Conservation (phyloP, 768 basidiomycete genomes). For the Lentinula raphanica region DNA sequence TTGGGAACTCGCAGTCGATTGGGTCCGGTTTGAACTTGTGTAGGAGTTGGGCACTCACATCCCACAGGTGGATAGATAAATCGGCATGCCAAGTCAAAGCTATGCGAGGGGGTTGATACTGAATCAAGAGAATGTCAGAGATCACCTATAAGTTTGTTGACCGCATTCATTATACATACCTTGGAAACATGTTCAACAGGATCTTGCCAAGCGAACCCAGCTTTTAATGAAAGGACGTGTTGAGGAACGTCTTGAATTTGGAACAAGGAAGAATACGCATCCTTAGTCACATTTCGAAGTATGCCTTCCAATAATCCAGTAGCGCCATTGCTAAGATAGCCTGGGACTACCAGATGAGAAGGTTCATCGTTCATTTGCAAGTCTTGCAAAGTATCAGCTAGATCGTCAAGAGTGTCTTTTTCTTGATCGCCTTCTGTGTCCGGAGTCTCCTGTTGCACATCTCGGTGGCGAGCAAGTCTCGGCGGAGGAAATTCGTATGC, state of each 20-base stretch:
- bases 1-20: conserved; percentile 59
- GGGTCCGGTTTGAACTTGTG: conserved; percentile 40
- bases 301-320: conserved; percentile 36
- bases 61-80: conserved; percentile 64
- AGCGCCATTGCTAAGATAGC: conserved; percentile 29
- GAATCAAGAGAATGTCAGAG: neutral
- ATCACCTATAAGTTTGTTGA: too few relatives aligned
- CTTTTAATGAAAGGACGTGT: conserved; percentile 35
- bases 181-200: conserved; percentile 52
- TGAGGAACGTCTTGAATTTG: conserved; percentile 13
- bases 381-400: conserved; percentile 36
- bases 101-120: conserved; percentile 63
- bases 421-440: conserved; percentile 8
- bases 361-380: conserved; percentile 36
- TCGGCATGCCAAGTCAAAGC: conserved; percentile 61
- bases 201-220: conserved; percentile 57
- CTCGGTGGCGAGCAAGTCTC: conserved; percentile 18
- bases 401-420: conserved; percentile 26
- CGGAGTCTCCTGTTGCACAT: conserved; percentile 6
- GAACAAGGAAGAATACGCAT: conserved; percentile 40
- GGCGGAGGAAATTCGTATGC: conserved; percentile 73
- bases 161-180: conserved; percentile 24
- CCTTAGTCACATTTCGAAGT: conserved; percentile 42
- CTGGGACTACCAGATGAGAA: conserved; percentile 27
- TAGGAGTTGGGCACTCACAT: conserved; percentile 67